Evolutionary conservation across 257 asterid species (phyloP).

Genomic region (Primulina tabacum): DNA sequence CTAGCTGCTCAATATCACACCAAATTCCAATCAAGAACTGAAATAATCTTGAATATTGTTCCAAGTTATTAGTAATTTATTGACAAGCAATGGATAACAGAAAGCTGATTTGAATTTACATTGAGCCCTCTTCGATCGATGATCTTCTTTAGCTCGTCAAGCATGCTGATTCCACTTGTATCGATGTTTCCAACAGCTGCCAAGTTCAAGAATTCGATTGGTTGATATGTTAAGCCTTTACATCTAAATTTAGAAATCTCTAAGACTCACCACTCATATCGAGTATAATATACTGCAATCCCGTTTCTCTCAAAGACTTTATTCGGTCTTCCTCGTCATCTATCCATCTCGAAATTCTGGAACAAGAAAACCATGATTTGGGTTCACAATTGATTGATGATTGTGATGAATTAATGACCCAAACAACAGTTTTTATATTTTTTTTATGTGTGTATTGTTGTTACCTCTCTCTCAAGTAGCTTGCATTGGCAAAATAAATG

Average conservation of each 20-base stretch:
- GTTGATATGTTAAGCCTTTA: neutral
- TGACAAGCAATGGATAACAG: neutral
- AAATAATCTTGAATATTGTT: too few relatives aligned
- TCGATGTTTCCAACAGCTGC: conserved; percentile 96
- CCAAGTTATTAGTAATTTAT: too few relatives aligned
- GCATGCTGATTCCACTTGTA: conserved; percentile 92
- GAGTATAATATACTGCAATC: conserved; percentile 62
- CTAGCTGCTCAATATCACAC: conserved; percentile 42
- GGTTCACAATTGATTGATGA: too few relatives aligned
- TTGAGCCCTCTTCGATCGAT: conserved; percentile 75
- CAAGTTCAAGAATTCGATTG: neutral
- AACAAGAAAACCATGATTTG: neutral
- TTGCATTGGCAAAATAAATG: conserved; percentile 75
- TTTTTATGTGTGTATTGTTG: neutral
- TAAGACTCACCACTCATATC: conserved; percentile 65
- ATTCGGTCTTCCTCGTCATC: conserved; percentile 82
- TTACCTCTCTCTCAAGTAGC: conserved; percentile 85
- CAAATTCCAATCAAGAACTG: neutral
- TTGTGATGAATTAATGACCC: too few relatives aligned
- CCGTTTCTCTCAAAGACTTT: conserved; percentile 49
- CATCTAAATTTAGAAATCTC: neutral
- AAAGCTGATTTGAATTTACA: conserved; percentile 32
- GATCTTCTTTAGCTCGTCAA: conserved; percentile 74
- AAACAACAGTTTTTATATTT: neutral
- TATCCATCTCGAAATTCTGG: conserved; percentile 85